These are phyloP conservation scores for Colletotrichum lupini DNA, from an alignment of 2,329 filamentous ascomycete genomes.

Conservation along the genomic window DNA sequence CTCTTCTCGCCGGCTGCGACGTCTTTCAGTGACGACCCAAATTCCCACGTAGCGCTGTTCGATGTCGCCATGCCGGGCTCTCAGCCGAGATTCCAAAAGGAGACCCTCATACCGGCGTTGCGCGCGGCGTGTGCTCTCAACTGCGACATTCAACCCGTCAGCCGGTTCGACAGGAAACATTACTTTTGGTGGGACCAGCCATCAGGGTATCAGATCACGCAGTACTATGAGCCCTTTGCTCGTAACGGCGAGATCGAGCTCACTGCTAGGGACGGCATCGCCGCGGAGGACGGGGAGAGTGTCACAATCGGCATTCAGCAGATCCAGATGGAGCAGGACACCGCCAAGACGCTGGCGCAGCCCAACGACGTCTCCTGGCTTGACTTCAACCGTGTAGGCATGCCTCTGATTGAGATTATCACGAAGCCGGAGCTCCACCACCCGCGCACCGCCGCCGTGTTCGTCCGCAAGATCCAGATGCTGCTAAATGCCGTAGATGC, in stretches of 20 bases:
- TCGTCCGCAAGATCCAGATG: conserved; percentile 88
- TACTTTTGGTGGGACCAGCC: conserved; percentile 99
- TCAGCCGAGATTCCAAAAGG: conserved; percentile 86
- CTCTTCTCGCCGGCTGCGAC: conserved; percentile 83
- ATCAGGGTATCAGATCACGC: conserved; percentile 95
- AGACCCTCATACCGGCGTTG: conserved; percentile 87
- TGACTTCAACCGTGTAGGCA: conserved; percentile 93
- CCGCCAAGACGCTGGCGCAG: conserved; percentile 89
- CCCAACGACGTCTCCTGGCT: conserved; percentile 80
- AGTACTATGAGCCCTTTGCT: conserved; percentile 84
- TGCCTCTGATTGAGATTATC: conserved; percentile 95
- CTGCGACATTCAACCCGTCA: conserved; percentile 80
- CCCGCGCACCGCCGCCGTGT: conserved; percentile 86
- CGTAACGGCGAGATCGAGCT: conserved; percentile 79
- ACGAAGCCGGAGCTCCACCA: conserved; percentile 89
- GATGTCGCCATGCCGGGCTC: conserved; percentile 90
- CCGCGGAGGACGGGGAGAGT: conserved; percentile 75
- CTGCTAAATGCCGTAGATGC: conserved; percentile 84
- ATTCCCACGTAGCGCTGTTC: conserved; percentile 89
- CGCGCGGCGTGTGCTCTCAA: conserved; percentile 87
- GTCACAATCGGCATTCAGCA: conserved; percentile 88
- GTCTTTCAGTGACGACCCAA: conserved; percentile 76
- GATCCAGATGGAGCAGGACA: conserved; percentile 97
- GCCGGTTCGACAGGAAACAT: conserved; percentile 94
- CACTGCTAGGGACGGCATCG: conserved; percentile 81